Percentiles rank a stretch among this genome's conserved stretches.
phyloP scores from a whole-genome alignment of 176 grass and related monocot genomes.

The Carex myosuroides region DNA sequence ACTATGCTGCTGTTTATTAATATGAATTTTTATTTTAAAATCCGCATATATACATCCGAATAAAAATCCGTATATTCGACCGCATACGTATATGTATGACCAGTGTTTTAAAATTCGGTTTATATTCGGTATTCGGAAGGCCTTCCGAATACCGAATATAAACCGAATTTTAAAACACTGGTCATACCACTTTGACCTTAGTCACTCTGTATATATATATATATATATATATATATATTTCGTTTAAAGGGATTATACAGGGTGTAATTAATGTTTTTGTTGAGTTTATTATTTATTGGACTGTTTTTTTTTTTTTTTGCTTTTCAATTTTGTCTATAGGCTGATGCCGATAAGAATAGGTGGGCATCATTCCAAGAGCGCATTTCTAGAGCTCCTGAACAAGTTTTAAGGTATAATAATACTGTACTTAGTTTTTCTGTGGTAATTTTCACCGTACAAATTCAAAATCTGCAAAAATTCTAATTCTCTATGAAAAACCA shows the following conservation, averaged over 20 bases:
- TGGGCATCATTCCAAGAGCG: slow-evolving; percentile 91
- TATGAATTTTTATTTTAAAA: too few relatives aligned
- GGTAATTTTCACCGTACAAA: too few relatives aligned
- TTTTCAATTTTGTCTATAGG: slow-evolving; percentile 43
- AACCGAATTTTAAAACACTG: too few relatives aligned
- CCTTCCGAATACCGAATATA: too few relatives aligned
- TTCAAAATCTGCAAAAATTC: neutral
- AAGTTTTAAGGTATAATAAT: slow-evolving; percentile 71
- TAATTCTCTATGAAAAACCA: neutral
- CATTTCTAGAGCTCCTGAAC: slow-evolving; percentile 51
- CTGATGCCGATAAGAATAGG: slow-evolving; percentile 80
- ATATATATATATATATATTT: neutral
- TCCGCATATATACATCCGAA: too few relatives aligned
- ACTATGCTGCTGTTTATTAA: too few relatives aligned
- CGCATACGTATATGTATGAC: too few relatives aligned
- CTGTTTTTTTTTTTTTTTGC: neutral
- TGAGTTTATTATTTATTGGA: neutral
- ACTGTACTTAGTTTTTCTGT: neutral
- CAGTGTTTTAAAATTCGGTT: too few relatives aligned
- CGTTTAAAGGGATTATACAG: neutral
- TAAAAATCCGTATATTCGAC: too few relatives aligned
- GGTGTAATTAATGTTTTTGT: neutral
- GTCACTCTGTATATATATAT: too few relatives aligned
- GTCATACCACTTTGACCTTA: too few relatives aligned
- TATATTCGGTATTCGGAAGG: too few relatives aligned